Evolutionary conservation across 495 filamentous ascomycete genomes (phyloP), one percentile per base, ranked within the genome.

Genomic region (Oidiodendron maius): DNA sequence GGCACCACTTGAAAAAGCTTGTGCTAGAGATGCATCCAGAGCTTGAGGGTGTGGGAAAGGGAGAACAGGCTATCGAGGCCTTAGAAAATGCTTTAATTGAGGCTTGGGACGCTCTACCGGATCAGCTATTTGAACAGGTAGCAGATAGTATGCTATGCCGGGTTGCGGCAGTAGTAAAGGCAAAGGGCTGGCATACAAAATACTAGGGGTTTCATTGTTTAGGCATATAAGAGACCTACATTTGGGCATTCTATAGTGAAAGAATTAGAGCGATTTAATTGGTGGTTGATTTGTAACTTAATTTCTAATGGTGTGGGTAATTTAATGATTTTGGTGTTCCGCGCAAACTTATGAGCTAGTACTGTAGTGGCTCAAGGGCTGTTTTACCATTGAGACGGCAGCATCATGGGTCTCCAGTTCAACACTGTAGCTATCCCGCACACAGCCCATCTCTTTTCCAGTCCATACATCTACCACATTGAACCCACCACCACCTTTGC

Each of bases 111-210:
- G 17, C 40, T 12, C 21, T 59, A 9, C 23, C 17, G 26, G 23
- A 49, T 24, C 20, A 3, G 8, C 16, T 56, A 18, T 49, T 59
- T 53, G 48, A 56, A 40, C 8, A 17, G 4, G 38, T 48, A 26
- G 21, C 53, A 40, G 52, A 49, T 13, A 46, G 46, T 44, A 56
- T 59, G 44, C 39, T 38, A n/a, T 4, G 22, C 12, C 18, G 56
- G 17, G 15, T 48, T 12, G 30, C 9, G 6, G 48, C 44, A 11
- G 43, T 52, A 20, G 40, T 55, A 24, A 16, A 49, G 26, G 51
- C 51, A 36, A 37, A 49, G 9, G 38, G 51, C 4, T 60, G 39
- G 47, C 46, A 61, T 42, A 61, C 51, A 32, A 58, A 56, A 41
- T 61, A 61, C 35, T 61, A 52, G 24, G 5, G 5, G 12, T 5